Conservation (phyloP, 164 flowering plant species). For the Chimonanthus praecox region DNA sequence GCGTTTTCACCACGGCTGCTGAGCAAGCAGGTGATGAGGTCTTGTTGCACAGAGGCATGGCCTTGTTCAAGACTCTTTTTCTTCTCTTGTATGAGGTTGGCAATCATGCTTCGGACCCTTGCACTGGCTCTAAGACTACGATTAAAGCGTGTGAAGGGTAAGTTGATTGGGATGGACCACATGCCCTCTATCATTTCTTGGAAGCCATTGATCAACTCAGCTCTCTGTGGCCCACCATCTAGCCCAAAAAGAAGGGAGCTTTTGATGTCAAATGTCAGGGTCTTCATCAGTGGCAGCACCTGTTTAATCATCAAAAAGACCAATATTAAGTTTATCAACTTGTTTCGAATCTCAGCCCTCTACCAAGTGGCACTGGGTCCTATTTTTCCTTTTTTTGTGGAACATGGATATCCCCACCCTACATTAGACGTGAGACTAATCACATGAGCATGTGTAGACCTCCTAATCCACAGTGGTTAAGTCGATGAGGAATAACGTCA, state of each 20-base stretch:
- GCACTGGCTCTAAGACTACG: constrained; percentile 45
- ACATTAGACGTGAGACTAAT: too few species aligned
- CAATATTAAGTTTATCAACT: too few species aligned
- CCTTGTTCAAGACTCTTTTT: constrained; percentile 23
- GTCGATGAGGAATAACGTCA: too few species aligned
- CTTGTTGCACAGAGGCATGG: constrained; percentile 35
- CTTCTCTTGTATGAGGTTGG: constrained; percentile 34
- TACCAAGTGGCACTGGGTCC: too few species aligned
- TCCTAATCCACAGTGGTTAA: too few species aligned
- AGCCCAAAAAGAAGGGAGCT: constrained; percentile 49
- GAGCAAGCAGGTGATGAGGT: constrained; percentile 54
- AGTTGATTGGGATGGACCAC: constrained; percentile 61
- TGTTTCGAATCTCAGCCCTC: too few species aligned
- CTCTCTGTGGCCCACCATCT: constrained; percentile 37
- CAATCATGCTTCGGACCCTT: constrained; percentile 24
- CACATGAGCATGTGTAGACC: too few species aligned
- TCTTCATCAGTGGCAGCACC: constrained; percentile 66
- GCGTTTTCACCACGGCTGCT: constrained; percentile 20
- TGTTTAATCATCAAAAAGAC: constrained; percentile 1
- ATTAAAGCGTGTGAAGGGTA: constrained; percentile 60
- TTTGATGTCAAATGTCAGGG: constrained; percentile 57
- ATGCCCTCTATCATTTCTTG: constrained; percentile 43
- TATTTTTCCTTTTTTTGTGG: too few species aligned
- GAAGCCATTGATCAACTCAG: constrained; percentile 25
- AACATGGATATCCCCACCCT: too few species aligned